Base-by-base conservation (phyloP, 192 early-diverging fungal species). In the Chytriomyces confervae region DNA sequence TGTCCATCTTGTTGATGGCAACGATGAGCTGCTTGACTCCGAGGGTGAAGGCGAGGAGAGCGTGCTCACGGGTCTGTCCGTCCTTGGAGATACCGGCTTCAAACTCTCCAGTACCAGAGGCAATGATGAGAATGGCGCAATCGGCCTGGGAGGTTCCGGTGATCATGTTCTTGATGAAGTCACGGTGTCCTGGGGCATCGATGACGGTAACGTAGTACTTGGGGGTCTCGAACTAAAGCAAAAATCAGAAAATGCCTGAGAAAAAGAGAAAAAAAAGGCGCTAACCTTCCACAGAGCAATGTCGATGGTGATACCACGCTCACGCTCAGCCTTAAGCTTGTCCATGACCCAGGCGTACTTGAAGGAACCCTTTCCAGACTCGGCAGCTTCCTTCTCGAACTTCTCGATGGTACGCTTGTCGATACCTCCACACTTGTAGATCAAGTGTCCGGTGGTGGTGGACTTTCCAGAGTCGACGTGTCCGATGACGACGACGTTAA, bases 381-480 rank as follows among this genome's bases (percentile, higher is more conserved):
- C 95, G 86, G 92, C 91, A 73, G 98, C 94, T 89, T 99, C 96
- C 93, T 98, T 95, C 89, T 95, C 93, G 92, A 98, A 96, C 95
- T 97, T 97, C 88, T 98, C 96, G 75, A 98, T 98, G 91, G 95
- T 96, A 96, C 96, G 95, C 93, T 97, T 95, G 90, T 95, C 93
- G 86, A 98, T 97, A 95, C 95, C 96, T 91, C 96, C 98, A 91
- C 94, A 95, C 91, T 98, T 95, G 93, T 96, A 98, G 91, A 99
- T 95, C 89, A 99, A 91, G 90, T 97, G 97, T 88, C 97, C 97
- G 81, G 96, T 98, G 85, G 96, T 98, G 91, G 97, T 99, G 85
- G 96, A 99, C 92, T 99, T 99, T 89, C 97, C 96, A 85, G 96
- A 98, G 92, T 97, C 97, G 93, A 98, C 97, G 95, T 98, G 96